Percentiles rank a stretch among this genome's conserved stretches.
Evolutionary conservation across 148 eudicot species (phyloP).

Genomic region (Silene uniflora): DNA sequence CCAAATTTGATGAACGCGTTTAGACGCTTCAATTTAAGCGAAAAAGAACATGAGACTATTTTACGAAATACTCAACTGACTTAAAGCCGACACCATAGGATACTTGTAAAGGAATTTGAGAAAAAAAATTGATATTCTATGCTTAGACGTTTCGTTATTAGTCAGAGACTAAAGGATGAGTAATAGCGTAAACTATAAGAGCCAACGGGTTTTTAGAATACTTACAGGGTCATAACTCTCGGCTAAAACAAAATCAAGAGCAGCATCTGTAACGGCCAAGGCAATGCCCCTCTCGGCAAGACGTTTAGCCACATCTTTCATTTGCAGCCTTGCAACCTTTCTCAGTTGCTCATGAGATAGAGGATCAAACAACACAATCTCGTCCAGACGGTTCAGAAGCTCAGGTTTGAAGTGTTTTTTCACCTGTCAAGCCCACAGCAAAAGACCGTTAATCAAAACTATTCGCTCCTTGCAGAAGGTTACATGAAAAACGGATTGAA

Average conservation of each 20-base stretch:
- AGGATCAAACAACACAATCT: constrained; percentile 88
- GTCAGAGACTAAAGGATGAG: background rate
- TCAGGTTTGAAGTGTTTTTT: constrained; percentile 82
- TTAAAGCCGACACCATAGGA: no score
- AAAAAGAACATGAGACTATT: background rate
- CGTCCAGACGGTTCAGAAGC: constrained; percentile 70
- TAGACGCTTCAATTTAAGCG: background rate
- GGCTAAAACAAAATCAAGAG: constrained; percentile 63
- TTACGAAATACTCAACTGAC: background rate
- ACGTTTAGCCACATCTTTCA: constrained; percentile 77
- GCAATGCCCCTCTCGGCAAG: constrained; percentile 81
- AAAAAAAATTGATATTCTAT: no score
- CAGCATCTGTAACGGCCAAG: constrained; percentile 77
- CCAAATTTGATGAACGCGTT: no score
- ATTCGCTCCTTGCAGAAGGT: background rate
- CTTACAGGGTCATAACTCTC: constrained; percentile 92
- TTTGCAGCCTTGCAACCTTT: constrained; percentile 63
- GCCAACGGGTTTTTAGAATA: background rate
- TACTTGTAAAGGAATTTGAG: no score
- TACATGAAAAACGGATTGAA: no score
- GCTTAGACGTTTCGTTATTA: background rate
- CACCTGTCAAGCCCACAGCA: constrained; percentile 36
- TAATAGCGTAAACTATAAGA: no score
- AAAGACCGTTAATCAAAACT: background rate
- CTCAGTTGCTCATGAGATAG: constrained; percentile 73